Evolutionary conservation across 179 eudicot genomes (phyloP), one percentile per base, ranked within the genome.

Genomic region (Silene noctiflora): DNA sequence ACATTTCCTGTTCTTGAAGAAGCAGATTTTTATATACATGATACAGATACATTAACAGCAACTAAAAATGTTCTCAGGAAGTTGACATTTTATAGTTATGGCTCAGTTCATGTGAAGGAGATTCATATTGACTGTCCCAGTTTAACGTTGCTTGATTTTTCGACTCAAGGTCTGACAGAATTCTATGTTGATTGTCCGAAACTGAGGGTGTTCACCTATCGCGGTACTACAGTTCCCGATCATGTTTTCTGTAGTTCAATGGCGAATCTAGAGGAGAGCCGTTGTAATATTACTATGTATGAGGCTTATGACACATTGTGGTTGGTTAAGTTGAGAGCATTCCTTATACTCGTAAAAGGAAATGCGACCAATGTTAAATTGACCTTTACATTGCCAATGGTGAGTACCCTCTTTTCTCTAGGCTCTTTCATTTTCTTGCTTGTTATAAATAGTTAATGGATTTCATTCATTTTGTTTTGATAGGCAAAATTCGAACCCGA

Each of bases 1-100:
- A 21, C 67, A 19, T 76, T 76, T 59, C 79, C 69, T 16, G 46
- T 76, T 39, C 14, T 58, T 44, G 75, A 71, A 72, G 29, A 62
- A 27, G 35, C 3, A 7, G 20, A 13, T 0, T 22, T 70, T 29
- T 1, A 12, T 6, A 58, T 35, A 13, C 0, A 27, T 11, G 8
- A 16, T 71, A 22, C 9, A 13, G 25, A 22, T 25, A 16, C 67
- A 60, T 44, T 77, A 1, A 48, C 17, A 46, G 70, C 69, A 6
- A 35, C 63, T 19, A 71, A 17, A 16, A 53, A 53, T 14, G 58
- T 66, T 33, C 42, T 31, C 4, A 5, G 69, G 11, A 31, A 27
- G 42, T 29, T 64, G 16, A 27, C 1, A 2, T 13, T 27, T 16
- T 4, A 2, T 27, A 67, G 58, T 12, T 31, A 53, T 24, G 6